Base-by-base conservation (phyloP, 2,329 filamentous ascomycete genomes). In the Ascochyta pisi region DNA sequence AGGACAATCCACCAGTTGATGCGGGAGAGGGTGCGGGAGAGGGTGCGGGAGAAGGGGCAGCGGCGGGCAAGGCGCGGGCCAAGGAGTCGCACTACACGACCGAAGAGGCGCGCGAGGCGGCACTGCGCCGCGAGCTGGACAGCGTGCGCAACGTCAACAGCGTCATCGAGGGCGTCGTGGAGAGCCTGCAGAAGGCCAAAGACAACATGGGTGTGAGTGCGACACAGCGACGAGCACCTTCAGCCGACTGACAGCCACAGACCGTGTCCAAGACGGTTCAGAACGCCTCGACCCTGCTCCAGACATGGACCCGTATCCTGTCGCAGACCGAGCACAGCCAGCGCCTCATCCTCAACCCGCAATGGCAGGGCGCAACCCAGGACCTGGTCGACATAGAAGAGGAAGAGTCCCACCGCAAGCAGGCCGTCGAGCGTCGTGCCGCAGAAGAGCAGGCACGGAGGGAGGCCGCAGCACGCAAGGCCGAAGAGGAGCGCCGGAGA, bases 321-420 rank as follows among this genome's bases (percentile, higher is more conserved):
- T 95, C 92, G 6, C 95, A 99, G 76, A 97, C 95, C 4, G 95
- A 99, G 77, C 95, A 99, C 77, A 98, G 96, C 73, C 93, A 98
- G 75, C 88, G 95, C 23, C 81, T 99, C 46, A 89, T 99, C 40
- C 83, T 98, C 41, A 90, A 96, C 70, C 90, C 92, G 2, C 82
- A 86, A 55, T 99, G 94, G 92, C 89, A 94, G 71, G 95, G 95
- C 53, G 90, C 93, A 26, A 90, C 86, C 4, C 87, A 93, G 69
- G 95, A 99, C 77, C 77, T 96, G 35, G 83, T 86, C n/a, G 92
- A 96, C 58, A 85, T 92, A 52, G 94, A 98, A 76, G 88, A 87
- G 50, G 94, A 98, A 73, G 87, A 87, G 3, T 74, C 87, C 12
- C 80, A 88, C 59, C 87, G 86, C 67, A 89, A 91, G 70, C 88